phyloP scores from a whole-genome alignment of 2,329 filamentous ascomycete genomes.

The Pleurostoma richardsiae region DNA sequence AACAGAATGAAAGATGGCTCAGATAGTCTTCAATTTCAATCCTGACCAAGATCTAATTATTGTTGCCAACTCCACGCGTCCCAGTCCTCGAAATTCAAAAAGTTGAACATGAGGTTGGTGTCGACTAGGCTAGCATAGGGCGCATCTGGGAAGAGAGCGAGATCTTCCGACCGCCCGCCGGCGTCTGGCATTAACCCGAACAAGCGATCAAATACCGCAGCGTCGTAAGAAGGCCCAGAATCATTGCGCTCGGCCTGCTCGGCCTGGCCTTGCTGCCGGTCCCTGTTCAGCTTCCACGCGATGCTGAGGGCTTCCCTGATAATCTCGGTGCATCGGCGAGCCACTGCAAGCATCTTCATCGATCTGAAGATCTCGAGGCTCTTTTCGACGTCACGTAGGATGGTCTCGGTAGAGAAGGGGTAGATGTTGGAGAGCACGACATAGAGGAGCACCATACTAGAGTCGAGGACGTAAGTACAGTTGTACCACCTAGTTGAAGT shows the following conservation, averaged over 20 bases:
- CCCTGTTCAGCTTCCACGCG: not conserved
- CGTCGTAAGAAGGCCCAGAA: not conserved
- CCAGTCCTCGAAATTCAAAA: not conserved
- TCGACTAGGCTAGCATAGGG: not conserved
- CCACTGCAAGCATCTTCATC: conserved; percentile 2
- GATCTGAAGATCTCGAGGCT: conserved; percentile 1
- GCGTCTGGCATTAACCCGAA: not conserved
- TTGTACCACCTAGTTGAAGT: conserved; percentile 2
- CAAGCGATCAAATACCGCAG: not conserved
- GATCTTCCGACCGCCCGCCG: not conserved
- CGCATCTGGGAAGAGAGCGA: not conserved
- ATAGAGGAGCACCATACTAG: conserved; percentile 5
- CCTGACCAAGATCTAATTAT: not conserved
- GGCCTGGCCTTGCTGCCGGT: not conserved
- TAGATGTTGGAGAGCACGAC: conserved; percentile 1
- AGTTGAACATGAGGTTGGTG: not conserved
- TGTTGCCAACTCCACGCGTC: not conserved
- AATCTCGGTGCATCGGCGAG: conserved; percentile 1
- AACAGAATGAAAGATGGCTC: no score
- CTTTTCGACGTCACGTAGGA: conserved; percentile 1
- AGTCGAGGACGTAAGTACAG: conserved; percentile 2
- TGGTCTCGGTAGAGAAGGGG: not conserved
- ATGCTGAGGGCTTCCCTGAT: conserved; percentile 2
- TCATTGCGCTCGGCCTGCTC: not conserved
- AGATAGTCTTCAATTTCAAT: no score